phyloP scores from a whole-genome alignment of 2,329 filamentous ascomycete genomes.

The Sclerotinia subarctica region DNA sequence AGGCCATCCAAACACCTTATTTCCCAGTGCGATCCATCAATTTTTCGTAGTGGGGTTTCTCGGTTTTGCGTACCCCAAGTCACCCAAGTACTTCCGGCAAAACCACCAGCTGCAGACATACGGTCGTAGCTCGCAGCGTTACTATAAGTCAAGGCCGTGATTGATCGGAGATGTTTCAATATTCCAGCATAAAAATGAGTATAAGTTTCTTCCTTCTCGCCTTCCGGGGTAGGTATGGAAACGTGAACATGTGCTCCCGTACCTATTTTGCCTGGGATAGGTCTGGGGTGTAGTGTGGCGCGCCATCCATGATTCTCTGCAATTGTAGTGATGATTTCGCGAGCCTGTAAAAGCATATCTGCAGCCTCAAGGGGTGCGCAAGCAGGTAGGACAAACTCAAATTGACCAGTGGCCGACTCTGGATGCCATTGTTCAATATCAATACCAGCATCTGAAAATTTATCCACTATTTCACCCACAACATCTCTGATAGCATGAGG shows the following conservation, averaged over 20 bases:
- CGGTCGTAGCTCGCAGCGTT: conserved; percentile 8
- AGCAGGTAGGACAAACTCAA: conserved; percentile 19
- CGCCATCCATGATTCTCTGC: conserved; percentile 7
- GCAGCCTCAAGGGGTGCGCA: conserved; percentile 14
- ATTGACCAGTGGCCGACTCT: conserved; percentile 17
- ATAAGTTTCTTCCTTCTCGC: conserved; percentile 38
- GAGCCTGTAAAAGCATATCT: conserved; percentile 16
- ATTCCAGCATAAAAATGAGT: conserved; percentile 20
- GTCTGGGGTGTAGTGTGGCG: conserved; percentile 40
- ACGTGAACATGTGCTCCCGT: conserved; percentile 19
- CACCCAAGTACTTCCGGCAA: conserved; percentile 21
- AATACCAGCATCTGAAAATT: conserved; percentile 50
- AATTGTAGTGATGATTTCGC: conserved; percentile 12
- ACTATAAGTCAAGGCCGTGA: conserved; percentile 18
- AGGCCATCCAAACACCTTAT: conserved; percentile 23
- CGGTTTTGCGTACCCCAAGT: conserved; percentile 17
- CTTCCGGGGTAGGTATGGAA: conserved; percentile 18
- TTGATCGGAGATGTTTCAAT: conserved; percentile 15
- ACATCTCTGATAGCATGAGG: conserved; percentile 55
- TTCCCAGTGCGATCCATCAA: conserved; percentile 19
- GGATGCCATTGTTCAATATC: conserved; percentile 18
- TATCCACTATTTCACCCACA: conserved; percentile 62
- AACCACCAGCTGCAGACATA: not conserved
- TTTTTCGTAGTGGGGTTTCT: conserved; percentile 1
- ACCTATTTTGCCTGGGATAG: not conserved